Conservation (phyloP, 345 rosid species). For the Excoecaria cochinchinensis region DNA sequence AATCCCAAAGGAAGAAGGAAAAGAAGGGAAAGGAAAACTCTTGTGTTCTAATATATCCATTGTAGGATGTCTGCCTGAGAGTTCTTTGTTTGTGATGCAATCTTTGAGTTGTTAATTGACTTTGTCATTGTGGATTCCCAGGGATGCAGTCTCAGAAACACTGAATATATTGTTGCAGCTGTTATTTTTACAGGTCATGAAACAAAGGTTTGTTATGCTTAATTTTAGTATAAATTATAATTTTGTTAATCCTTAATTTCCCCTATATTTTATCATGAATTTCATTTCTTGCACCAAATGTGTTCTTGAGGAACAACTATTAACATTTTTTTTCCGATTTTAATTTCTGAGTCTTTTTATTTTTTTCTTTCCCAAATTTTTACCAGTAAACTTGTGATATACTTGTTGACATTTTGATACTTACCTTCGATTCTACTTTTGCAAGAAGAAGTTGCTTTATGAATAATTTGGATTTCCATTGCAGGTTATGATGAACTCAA, state of each 20-base stretch:
- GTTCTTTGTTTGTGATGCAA: conserved; percentile 18
- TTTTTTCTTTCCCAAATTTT: background rate
- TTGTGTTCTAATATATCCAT: background rate
- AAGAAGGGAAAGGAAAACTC: background rate
- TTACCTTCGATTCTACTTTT: background rate
- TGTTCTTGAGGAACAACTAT: background rate
- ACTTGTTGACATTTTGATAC: background rate
- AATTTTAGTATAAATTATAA: background rate
- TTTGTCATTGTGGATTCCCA: conserved; percentile 29
- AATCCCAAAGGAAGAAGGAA: background rate
- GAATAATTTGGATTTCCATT: conserved; percentile 28
- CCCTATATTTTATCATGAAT: background rate
- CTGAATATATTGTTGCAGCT: conserved; percentile 80
- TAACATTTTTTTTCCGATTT: background rate
- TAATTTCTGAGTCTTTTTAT: background rate
- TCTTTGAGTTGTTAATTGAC: background rate
- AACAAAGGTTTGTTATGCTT: conserved; percentile 74
- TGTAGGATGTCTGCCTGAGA: conserved; percentile 5
- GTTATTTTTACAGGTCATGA: conserved; percentile 95
- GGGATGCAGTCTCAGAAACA: conserved; percentile 99
- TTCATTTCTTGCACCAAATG: background rate
- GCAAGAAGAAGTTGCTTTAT: conserved; percentile 19
- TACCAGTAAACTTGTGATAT: background rate
- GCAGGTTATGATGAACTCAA: conserved; percentile 99
- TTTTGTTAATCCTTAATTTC: background rate